Evolutionary conservation across 2,329 filamentous ascomycete genomes (phyloP).

Genomic region (Pochonia chlamydosporia): DNA sequence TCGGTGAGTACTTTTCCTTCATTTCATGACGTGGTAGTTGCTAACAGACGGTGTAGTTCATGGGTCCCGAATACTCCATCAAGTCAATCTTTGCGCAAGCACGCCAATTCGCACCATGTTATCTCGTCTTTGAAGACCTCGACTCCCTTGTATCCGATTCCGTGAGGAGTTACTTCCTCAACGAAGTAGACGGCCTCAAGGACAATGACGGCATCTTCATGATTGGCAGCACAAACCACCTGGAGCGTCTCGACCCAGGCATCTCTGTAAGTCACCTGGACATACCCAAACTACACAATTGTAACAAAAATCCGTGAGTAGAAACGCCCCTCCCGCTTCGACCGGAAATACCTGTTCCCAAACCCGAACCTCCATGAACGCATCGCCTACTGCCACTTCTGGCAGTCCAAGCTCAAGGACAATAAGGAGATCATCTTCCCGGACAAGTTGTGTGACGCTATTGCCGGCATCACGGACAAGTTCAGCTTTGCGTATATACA

Average conservation of each 20-base stretch:
- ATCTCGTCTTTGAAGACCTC: conserved; percentile 67
- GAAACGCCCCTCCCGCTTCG: conserved; percentile 62
- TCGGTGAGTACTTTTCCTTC: conserved; percentile 25
- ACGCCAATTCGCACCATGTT: conserved; percentile 57
- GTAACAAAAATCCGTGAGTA: no score
- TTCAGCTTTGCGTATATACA: conserved; percentile 68
- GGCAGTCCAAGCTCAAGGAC: conserved; percentile 49
- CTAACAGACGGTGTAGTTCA: conserved; percentile 25
- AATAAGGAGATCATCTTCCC: conserved; percentile 58
- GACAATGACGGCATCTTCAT: conserved; percentile 68
- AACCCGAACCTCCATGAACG: conserved; percentile 50
- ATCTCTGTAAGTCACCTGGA: conserved; percentile 47
- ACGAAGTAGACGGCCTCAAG: conserved; percentile 65
- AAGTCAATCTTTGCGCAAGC: conserved; percentile 52
- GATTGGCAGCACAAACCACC: conserved; percentile 59
- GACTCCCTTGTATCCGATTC: conserved; percentile 57
- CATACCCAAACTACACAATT: no score
- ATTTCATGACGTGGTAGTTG: neutral
- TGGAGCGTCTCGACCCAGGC: conserved; percentile 62
- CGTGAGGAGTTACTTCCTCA: conserved; percentile 64
- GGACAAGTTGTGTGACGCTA: conserved; percentile 47
- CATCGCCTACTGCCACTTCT: conserved; percentile 55
- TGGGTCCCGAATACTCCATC: conserved; percentile 52
- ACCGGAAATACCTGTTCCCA: conserved; percentile 61
- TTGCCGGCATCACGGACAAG: conserved; percentile 56